Conservation (phyloP, 1,139 yeast genomes). For the Sugiyamaella grinbergsii region DNA sequence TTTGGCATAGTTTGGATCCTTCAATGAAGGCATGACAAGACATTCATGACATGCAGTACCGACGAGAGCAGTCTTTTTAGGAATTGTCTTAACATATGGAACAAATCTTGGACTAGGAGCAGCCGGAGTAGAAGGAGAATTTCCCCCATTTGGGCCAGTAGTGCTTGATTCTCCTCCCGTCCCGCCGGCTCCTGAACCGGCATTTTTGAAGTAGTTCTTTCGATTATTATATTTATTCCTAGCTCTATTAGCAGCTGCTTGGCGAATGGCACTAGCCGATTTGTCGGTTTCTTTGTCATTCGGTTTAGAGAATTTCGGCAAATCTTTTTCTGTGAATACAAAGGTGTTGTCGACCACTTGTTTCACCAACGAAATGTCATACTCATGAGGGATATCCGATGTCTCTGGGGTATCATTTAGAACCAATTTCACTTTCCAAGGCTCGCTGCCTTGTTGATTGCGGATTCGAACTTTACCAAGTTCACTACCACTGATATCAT, state of each 20-base stretch:
- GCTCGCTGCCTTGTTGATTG: slow-evolving; percentile 44
- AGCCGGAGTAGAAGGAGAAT: slow-evolving; percentile 4
- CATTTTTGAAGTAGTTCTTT: slow-evolving; percentile 33
- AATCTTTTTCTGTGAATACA: slow-evolving; percentile 87
- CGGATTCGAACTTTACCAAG: slow-evolving; percentile 80
- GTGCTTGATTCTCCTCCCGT: background rate
- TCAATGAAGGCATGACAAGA: slow-evolving; percentile 75
- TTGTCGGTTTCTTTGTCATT: slow-evolving; percentile 12
- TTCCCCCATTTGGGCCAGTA: slow-evolving; percentile 29
- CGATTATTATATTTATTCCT: slow-evolving; percentile 46
- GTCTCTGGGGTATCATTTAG: slow-evolving; percentile 47
- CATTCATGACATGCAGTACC: slow-evolving; percentile 95
- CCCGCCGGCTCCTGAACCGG: background rate
- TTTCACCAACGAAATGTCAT: slow-evolving; percentile 76
- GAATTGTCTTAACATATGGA: slow-evolving; percentile 39
- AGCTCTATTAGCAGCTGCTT: slow-evolving; percentile 32
- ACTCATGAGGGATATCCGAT: slow-evolving; percentile 73
- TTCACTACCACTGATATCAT: slow-evolving; percentile 62
- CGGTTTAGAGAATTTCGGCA: slow-evolving; percentile 48
- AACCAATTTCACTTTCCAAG: slow-evolving; percentile 43
- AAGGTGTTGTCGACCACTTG: slow-evolving; percentile 77
- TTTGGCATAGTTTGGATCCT: slow-evolving; percentile 67
- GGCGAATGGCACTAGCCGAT: slow-evolving; percentile 12
- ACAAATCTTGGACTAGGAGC: slow-evolving; percentile 25
- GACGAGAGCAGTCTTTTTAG: slow-evolving; percentile 73